These are phyloP conservation scores for Nannochloris sp. DNA, from an alignment of 139 green algal species.

Conservation along the genomic window DNA sequence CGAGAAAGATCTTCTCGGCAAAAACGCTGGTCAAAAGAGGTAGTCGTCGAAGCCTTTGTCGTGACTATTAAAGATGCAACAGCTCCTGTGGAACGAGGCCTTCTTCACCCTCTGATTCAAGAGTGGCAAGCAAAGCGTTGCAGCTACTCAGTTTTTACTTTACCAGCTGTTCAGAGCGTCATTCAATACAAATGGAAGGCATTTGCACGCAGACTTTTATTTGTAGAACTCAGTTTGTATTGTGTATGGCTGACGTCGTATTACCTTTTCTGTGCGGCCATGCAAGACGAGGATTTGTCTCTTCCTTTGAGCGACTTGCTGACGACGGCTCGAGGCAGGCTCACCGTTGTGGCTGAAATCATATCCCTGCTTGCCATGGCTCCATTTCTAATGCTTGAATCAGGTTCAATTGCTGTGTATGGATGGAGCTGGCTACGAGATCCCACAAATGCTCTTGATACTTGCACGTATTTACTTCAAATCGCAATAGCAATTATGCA, in stretches of 20 bases:
- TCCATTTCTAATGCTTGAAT: conserved; percentile 43
- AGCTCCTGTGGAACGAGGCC: conserved; percentile 26
- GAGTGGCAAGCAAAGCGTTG: conserved; percentile 29
- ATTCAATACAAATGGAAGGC: background rate
- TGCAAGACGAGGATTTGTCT: conserved; percentile 26
- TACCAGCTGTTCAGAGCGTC: conserved; percentile 14
- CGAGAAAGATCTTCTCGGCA: background rate
- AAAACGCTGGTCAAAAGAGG: too few species aligned
- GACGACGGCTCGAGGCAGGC: conserved; percentile 7
- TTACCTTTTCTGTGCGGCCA: conserved; percentile 29
- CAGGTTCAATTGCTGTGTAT: conserved; percentile 32
- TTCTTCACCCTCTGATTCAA: conserved; percentile 45
- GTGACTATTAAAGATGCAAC: conserved; percentile 49
- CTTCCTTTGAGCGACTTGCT: conserved; percentile 26
- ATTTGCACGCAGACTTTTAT: background rate
- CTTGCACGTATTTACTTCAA: conserved; percentile 14
- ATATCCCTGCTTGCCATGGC: conserved; percentile 34
- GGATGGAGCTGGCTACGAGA: conserved; percentile 14
- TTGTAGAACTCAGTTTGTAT: background rate
- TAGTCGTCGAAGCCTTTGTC: conserved; percentile 46
- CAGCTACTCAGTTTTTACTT: conserved; percentile 12
- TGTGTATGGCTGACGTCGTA: conserved; percentile 34
- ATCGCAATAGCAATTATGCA: conserved; percentile 35
- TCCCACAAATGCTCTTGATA: conserved; percentile 40
- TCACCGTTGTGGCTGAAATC: conserved; percentile 22